Evolutionary conservation across 2,329 filamentous ascomycete species (phyloP).

Genomic region (Verticillium nonalfalfae): DNA sequence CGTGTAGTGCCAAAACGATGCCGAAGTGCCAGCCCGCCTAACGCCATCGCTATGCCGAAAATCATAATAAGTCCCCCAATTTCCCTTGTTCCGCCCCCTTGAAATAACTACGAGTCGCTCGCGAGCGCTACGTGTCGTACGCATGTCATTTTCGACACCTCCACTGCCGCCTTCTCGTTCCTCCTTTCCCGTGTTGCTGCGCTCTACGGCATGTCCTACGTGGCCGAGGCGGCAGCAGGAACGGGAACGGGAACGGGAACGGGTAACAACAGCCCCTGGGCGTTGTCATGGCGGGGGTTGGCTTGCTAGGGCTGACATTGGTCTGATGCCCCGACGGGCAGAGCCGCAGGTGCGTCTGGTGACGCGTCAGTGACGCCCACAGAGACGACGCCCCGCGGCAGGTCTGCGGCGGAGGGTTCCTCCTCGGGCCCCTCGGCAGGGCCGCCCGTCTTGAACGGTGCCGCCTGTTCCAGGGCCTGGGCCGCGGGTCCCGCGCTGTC

Average conservation of each 20-base stretch:
- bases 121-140: too few species aligned
- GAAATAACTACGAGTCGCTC: too few species aligned
- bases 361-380: background rate
- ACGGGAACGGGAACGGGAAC: too few species aligned
- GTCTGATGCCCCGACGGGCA: background rate
- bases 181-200: background rate
- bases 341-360: background rate
- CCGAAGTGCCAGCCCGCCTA: background rate
- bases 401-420: background rate
- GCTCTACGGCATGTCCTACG: background rate
- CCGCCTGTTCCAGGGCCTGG: background rate
- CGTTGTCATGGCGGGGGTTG: background rate
- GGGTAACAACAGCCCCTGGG: background rate
- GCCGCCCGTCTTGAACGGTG: background rate
- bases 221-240: background rate
- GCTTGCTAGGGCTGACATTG: background rate
- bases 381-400: background rate
- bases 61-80: background rate
- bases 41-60: background rate
- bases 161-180: too few species aligned
- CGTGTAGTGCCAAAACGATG: background rate
- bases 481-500: background rate
- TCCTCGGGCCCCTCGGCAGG: background rate
- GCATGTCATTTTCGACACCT: too few species aligned
- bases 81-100: too few species aligned